Base-by-base conservation (phyloP, 2,329 filamentous ascomycete species). In the Cercospora brassicicola region DNA sequence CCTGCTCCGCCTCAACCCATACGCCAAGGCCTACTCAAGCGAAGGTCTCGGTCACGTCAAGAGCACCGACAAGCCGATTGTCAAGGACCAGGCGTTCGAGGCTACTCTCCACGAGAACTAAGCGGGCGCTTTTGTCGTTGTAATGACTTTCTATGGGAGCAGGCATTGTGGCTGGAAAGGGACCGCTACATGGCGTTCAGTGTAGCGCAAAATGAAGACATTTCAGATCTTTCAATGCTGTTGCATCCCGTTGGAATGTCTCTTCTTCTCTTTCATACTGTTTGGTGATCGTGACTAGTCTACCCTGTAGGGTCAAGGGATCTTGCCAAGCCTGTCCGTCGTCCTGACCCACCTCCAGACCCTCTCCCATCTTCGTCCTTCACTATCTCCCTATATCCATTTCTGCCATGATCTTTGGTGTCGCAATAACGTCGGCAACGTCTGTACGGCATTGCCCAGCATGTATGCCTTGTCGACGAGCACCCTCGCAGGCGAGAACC, bases 1-100 rank as follows among this genome's bases (percentile, higher is more conserved):
- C 76, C 89, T 97, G 84, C 91, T 99, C 81, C 91, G 95, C 79
- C 91, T 99, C 83, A 99, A 99, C 91, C 95, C 95, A 73, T 99
- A 99, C 85, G 94, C 95, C 77, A 87, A 90, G 78, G 90, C 92
- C 72, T 99, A 96, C 85, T 86, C 90, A 77, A 92, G 96, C 88
- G 88, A 93, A 79, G 91, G 93, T 85, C 83, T 95, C 68, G 92
- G 92, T 75, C 87, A 90, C 83, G 84, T 89, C 84, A 87, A 89
- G 83, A 77, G 87, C 73, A 83, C 81, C 67, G 85, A 83, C 76
- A 91, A 92, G 87, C 87, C 89, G 67, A 80, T 84, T 79, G 79
- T 77, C 73, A 81, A 83, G 73, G 82, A 82, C 70, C 82, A 84
- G 78, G 78, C 80, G 69, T 90, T 89, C 84, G 76, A 75, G 71